Conservation (phyloP, 2,329 filamentous ascomycete species). For the Dothideomycetes sp. region DNA sequence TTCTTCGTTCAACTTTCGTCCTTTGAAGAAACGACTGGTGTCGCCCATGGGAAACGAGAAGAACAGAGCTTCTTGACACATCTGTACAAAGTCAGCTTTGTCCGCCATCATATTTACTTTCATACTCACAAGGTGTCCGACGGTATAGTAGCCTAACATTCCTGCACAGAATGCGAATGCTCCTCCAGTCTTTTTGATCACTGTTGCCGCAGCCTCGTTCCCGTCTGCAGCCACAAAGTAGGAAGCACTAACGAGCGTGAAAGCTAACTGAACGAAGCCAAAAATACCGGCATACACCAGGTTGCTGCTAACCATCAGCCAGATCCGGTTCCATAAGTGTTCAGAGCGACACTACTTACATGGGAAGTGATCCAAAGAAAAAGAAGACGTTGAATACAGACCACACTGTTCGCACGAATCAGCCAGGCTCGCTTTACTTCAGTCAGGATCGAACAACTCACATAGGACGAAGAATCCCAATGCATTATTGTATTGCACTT, state of each 20-base stretch:
- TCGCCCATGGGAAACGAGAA: slow-evolving; percentile 32
- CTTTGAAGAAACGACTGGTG: slow-evolving; percentile 29
- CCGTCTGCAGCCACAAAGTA: slow-evolving; percentile 38
- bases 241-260: slow-evolving; percentile 30
- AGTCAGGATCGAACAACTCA: too few relatives aligned
- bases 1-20: slow-evolving; percentile 4
- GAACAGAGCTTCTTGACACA: slow-evolving; percentile 28
- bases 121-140: slow-evolving; percentile 30
- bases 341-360: too few relatives aligned
- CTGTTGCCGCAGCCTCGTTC: slow-evolving; percentile 19
- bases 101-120: too few relatives aligned
- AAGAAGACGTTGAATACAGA: slow-evolving; percentile 37
- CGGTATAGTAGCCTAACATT: slow-evolving; percentile 35
- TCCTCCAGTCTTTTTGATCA: slow-evolving; percentile 33
- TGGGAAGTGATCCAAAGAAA: slow-evolving; percentile 32
- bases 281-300: slow-evolving; percentile 39
- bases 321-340: too few relatives aligned
- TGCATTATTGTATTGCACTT: slow-evolving; percentile 36
- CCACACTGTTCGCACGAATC: too few relatives aligned
- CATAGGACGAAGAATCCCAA: slow-evolving; percentile 39
- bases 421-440: too few relatives aligned
- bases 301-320: slow-evolving; percentile 19
- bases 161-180: slow-evolving; percentile 37
- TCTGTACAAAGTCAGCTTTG: too few relatives aligned
- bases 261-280: slow-evolving; percentile 35